A percentile compares a stretch with the other conserved stretches of the same genome.
These are phyloP conservation scores for Vitis hybrid DNA, from an alignment of 177 flowering plant species.

Conservation along the genomic window DNA sequence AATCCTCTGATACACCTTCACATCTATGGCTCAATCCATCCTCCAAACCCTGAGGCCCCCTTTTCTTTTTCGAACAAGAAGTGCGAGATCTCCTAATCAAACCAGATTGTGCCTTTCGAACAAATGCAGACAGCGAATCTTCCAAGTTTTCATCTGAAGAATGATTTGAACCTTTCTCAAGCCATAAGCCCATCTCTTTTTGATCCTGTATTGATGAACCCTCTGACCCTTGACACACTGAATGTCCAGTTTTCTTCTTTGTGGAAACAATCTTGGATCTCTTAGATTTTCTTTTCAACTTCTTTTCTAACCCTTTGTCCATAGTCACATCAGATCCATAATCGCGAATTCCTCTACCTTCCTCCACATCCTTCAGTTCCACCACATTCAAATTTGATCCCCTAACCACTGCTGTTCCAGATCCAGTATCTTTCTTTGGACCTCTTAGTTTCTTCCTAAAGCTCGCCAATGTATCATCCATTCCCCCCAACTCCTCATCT, in stretches of 20 bases:
- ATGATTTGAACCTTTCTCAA: constrained; percentile 14
- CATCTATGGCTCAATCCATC: constrained; percentile 22
- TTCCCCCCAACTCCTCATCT: constrained; percentile 53
- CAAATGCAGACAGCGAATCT: constrained; percentile 40
- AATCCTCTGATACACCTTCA: constrained; percentile 20
- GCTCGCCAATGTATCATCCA: constrained; percentile 88
- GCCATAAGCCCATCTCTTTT: constrained; percentile 15
- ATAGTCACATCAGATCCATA: constrained; percentile 22
- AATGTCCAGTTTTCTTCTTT: constrained; percentile 7
- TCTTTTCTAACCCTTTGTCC: constrained; percentile 17
- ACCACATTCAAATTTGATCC: constrained; percentile 10
- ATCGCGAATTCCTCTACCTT: constrained; percentile 15
- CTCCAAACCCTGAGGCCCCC: constrained; percentile 16
- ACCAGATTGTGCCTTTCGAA: constrained; percentile 46
- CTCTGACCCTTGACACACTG: constrained; percentile 12
- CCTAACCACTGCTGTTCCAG: constrained; percentile 8
- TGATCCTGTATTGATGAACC: constrained; percentile 14
- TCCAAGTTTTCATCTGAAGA: constrained; percentile 32
- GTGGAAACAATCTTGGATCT: constrained; percentile 21
- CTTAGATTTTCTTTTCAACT: constrained; percentile 24
- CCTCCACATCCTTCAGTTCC: constrained; percentile 21
- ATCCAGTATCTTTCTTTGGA: constrained; percentile 59
- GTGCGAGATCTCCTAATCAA: constrained; percentile 27
- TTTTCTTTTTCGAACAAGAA: constrained; percentile 25
- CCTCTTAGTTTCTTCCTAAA: constrained; percentile 80